Percentiles rank a stretch among this genome's conserved stretches.
Evolutionary conservation across 2,329 filamentous ascomycete genomes (phyloP).

Genomic region (Ilyonectria sp.): DNA sequence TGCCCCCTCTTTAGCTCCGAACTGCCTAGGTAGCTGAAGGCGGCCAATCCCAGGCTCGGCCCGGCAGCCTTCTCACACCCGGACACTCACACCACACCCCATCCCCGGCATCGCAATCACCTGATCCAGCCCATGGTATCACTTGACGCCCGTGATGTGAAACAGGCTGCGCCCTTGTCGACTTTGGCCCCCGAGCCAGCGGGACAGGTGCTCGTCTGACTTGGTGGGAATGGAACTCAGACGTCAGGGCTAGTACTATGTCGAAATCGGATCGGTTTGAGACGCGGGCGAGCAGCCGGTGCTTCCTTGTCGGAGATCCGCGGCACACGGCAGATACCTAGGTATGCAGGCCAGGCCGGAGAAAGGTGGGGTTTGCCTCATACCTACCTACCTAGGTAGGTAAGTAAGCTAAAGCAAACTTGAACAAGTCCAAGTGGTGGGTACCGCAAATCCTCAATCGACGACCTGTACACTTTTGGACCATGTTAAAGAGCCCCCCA

Average conservation of each 20-base stretch:
- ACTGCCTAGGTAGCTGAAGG: neutral
- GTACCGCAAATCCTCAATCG: no score
- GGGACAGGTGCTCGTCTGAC: constrained; percentile 9
- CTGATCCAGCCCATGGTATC: constrained; percentile 30
- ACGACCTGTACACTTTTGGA: neutral
- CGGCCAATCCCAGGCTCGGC: constrained; percentile 7
- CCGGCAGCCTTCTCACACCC: constrained; percentile 13
- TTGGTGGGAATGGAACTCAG: constrained; percentile 5
- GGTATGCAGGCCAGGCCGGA: neutral
- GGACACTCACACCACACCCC: constrained; percentile 14
- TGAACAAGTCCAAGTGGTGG: no score
- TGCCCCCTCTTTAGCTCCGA: neutral
- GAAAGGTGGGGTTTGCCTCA: neutral
- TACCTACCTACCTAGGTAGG: neutral
- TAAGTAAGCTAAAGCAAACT: neutral
- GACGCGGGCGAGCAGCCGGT: neutral
- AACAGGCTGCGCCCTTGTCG: constrained; percentile 33
- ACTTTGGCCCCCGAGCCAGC: constrained; percentile 13
- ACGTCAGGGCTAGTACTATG: neutral
- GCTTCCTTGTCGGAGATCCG: constrained; percentile 5
- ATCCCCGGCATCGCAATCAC: constrained; percentile 28
- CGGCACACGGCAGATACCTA: constrained; percentile 4
- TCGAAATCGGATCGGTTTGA: neutral
- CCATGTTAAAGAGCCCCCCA: neutral
- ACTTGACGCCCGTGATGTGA: constrained; percentile 35